phyloP scores from a whole-genome alignment of 1,284 basidiomycete genomes.

The Hemileccinum hortonii region DNA sequence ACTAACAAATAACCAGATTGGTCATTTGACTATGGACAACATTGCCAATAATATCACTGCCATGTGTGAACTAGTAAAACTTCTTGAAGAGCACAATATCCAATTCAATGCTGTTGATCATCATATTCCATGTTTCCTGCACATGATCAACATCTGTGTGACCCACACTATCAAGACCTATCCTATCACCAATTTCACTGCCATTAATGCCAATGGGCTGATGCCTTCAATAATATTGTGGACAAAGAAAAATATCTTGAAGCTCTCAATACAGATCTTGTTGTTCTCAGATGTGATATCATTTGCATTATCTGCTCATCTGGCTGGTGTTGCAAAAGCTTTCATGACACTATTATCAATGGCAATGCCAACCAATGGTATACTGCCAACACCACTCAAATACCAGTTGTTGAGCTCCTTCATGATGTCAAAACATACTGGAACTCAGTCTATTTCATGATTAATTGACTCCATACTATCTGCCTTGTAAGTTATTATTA shows the following conservation, averaged over 20 bases:
- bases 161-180: not conserved
- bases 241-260: not conserved
- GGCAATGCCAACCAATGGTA: not conserved
- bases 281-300: not conserved
- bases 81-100: not conserved
- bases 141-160: constrained; percentile 2
- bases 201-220: not conserved
- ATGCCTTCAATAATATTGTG: not conserved
- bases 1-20: not conserved
- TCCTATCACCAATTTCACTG: not conserved
- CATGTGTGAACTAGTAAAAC: not conserved
- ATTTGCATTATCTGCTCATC: not conserved
- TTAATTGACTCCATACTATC: too few relatives aligned
- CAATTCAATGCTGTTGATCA: not conserved
- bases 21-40: constrained; percentile 4
- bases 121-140: constrained; percentile 1
- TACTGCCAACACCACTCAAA: not conserved
- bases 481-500: too few relatives aligned
- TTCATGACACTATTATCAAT: not conserved
- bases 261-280: not conserved
- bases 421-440: not conserved
- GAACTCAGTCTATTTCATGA: too few relatives aligned
- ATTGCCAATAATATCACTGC: not conserved
- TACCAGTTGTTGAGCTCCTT: too few relatives aligned
- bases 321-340: not conserved